Evolutionary conservation across 129 eudicot species (phyloP).

Genomic region (Artemisia argyi): DNA sequence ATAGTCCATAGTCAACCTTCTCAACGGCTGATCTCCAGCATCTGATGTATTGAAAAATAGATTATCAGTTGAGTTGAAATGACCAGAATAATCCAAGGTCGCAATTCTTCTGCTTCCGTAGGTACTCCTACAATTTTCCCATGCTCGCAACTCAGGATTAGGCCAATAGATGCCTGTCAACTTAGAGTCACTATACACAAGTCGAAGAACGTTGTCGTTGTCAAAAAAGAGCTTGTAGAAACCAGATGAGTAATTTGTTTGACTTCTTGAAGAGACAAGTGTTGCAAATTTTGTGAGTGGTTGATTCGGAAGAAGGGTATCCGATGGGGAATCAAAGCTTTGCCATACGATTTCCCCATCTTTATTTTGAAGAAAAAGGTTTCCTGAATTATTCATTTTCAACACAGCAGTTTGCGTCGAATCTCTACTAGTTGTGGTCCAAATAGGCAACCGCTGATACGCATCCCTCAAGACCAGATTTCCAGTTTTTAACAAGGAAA

Average conservation of each 20-base stretch:
- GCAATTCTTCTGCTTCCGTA: conserved; percentile 39
- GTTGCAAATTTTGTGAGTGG: conserved; percentile 29
- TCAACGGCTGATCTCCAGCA: conserved; percentile 26
- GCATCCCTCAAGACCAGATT: conserved; percentile 42
- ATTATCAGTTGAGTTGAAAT: conserved; percentile 44
- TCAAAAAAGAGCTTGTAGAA: conserved; percentile 46
- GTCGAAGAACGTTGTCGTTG: conserved; percentile 48
- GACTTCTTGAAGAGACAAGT: conserved; percentile 46
- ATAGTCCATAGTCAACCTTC: conserved; percentile 33
- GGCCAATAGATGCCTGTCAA: conserved; percentile 35
- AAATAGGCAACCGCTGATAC: conserved; percentile 9
- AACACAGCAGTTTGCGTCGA: conserved; percentile 20
- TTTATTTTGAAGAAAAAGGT: conserved; percentile 35
- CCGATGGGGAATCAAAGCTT: conserved; percentile 48
- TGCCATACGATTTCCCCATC: conserved; percentile 42
- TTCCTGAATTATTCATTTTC: conserved; percentile 31
- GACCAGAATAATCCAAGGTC: conserved; percentile 34
- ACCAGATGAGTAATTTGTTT: conserved; percentile 41
- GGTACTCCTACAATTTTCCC: conserved; percentile 30
- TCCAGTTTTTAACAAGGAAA: conserved; percentile 37
- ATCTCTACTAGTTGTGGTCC: conserved; percentile 30
- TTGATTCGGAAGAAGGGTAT: conserved; percentile 59
- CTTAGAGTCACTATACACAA: conserved; percentile 35
- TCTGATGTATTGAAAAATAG: conserved; percentile 37
- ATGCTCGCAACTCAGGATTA: conserved; percentile 18